phyloP scores from a whole-genome alignment of 176 grass and related monocot genomes.

The Zoysia japonica region DNA sequence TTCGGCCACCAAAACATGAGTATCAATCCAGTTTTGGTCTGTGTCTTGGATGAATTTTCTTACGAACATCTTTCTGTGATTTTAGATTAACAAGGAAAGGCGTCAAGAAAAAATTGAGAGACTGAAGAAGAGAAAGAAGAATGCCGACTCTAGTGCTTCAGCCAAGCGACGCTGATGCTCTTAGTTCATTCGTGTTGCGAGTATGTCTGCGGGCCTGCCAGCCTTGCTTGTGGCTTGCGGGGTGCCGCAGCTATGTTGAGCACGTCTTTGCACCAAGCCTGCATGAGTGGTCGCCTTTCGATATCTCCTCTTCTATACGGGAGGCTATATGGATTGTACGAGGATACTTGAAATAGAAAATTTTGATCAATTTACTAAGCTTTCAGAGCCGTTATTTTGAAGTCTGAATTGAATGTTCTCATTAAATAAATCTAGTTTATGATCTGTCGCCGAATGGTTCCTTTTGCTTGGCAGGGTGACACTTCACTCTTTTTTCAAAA shows the following conservation, averaged over 20 bases:
- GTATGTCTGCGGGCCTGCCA: background rate
- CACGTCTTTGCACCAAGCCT: background rate
- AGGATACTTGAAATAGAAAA: background rate
- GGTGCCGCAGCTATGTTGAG: background rate
- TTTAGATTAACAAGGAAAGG: constrained; percentile 56
- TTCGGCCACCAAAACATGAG: too few species aligned
- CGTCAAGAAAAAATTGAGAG: constrained; percentile 48
- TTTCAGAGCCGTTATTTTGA: background rate
- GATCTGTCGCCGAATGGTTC: too few species aligned
- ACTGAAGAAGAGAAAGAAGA: constrained; percentile 79
- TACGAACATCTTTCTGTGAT: background rate
- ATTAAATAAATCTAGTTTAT: too few species aligned
- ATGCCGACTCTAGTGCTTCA: constrained; percentile 43
- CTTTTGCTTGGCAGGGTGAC: too few species aligned
- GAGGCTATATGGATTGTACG: background rate
- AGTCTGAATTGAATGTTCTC: background rate
- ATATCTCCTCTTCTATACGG: constrained; percentile 6
- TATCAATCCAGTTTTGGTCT: background rate
- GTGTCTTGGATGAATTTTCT: background rate
- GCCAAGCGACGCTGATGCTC: constrained; percentile 36
- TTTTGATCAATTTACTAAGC: background rate
- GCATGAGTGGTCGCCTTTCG: background rate
- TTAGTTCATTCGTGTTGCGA: background rate
- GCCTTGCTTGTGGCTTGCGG: background rate
- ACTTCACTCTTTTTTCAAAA: too few species aligned